Base-by-base conservation (phyloP, 176 grass and related monocot species). In the Aegilops speltoides region DNA sequence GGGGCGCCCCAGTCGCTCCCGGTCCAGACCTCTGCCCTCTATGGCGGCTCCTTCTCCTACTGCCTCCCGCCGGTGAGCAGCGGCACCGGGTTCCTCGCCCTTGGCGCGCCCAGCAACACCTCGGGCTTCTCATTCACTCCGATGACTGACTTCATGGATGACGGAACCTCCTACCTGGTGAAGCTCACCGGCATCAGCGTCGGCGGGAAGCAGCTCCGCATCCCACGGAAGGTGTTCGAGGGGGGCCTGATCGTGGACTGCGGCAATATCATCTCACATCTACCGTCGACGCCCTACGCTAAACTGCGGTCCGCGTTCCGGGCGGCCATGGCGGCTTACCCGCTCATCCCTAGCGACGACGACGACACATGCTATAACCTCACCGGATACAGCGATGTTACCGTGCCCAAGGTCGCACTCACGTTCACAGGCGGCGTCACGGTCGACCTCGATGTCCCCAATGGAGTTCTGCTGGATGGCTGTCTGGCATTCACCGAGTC, bases 171-270 rank as follows among this genome's bases (percentile, higher is more conserved):
- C 22, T 93, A 93, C 77, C 31, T 54, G 5, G 88, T 95, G 32
- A 82, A 31, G 61, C 64, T 95, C 45, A 50, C 54, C 7, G 91
- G 82, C 12, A 91, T 95, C 22, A 87, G 29, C 48, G 91, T 98
- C 6, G 93, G 83, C 1, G 91, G 93, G 3, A 57, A 79, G 22
- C 87, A 25, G 22, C 73, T 95, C 3, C 8, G 34, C 3, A 63
- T 98, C 46, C 62, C 68, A 11, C 8, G 78, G 6, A 50, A 63
- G 10, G 91, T 83, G 20, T 93, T 95, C 66, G 11, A 63, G 0
- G 57, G 76, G 0, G 83, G 93, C 10, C 90, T 89, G 70, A 68
- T 98, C 69, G 87, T 95, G 1, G 95, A 98, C 66, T 95, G 87
- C 0, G 95, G 93, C 6, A 86, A 86, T 13, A 73, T 93, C 52